phyloP scores from a whole-genome alignment of 2,329 filamentous ascomycete genomes.

The Pochonia chlamydosporia region DNA sequence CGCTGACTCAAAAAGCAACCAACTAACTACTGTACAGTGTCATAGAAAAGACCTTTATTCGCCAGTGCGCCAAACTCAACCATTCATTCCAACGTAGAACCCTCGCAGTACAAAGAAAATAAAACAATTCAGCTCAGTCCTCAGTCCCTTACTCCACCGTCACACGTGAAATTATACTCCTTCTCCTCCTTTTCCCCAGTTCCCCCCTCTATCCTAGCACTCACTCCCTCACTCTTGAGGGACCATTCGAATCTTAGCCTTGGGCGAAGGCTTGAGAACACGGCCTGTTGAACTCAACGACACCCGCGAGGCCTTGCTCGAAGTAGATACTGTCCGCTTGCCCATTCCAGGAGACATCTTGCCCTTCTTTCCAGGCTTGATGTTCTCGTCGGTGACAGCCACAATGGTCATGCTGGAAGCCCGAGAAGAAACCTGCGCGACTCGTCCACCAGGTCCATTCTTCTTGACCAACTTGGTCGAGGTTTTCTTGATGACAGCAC shows the following conservation, averaged over 20 bases:
- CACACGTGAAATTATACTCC: too few species aligned
- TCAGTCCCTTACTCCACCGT: too few species aligned
- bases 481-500: constrained; percentile 22
- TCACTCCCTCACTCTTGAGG: neutral
- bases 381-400: constrained; percentile 7
- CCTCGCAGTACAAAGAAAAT: too few species aligned
- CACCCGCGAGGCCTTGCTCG: neutral
- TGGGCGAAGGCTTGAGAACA: constrained; percentile 10
- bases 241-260: constrained; percentile 9
- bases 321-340: neutral
- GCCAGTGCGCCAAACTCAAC: neutral
- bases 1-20: neutral
- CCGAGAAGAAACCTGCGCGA: constrained; percentile 9
- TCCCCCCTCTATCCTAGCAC: neutral
- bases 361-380: constrained; percentile 1
- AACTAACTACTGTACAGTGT: neutral
- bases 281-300: constrained; percentile 1
- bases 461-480: constrained; percentile 15
- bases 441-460: constrained; percentile 8
- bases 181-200: neutral
- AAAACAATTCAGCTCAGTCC: too few species aligned
- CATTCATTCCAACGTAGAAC: too few species aligned
- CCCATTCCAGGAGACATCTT: neutral
- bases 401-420: constrained; percentile 14
- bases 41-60: neutral